Base-by-base conservation (phyloP, 2,329 filamentous ascomycete genomes). In the Hypoxylon sp. region DNA sequence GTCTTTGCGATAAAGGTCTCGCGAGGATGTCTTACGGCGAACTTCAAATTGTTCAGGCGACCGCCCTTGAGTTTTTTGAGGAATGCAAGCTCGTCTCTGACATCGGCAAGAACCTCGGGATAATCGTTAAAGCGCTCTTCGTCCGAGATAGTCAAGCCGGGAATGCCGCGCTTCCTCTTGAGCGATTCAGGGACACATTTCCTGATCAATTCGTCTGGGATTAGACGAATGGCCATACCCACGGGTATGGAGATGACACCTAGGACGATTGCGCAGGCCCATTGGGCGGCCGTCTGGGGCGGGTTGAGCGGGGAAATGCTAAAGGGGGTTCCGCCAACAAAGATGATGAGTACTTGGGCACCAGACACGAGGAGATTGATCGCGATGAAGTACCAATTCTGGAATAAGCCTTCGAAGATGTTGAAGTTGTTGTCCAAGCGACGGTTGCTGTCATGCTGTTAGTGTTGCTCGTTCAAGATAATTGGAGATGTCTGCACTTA, bases 371-470 rank as follows among this genome's bases (percentile, higher is more conserved):
- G 84, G 64, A 84, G 75, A 80, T 93, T 93, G 78, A 98, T 97
- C 38, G 80, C 86, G 36, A 96, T 86, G 81, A 98, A 98, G 84
- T 96, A 97, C 80, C 85, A 91, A 78, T 98, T 98, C 76, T 87
- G 87, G 24, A 85, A 85, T 63, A 98, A 86, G 57, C 93, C 93
- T 76, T 97, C 95, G 65, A 98, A 95, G 67, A 98, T 93, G 80
- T 98, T 98, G 84, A 97, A 94, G 58, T 89, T 87, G 80, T 98
- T 98, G 78, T 98, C 95, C 57, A 98, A 84, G 11, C 95, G 93
- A 63, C 95, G 93, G 80, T 97, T 97, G 82, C 87, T 90, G 65
- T 3, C 24, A 38, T 7, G 33, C 30, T 36, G 68, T 75, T 66
- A 76, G 76, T 69, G 70, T 30, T 8, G 12, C 20, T 46, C 53